Percentiles rank a stretch among this genome's conserved stretches.
Conservation (phyloP, 257 asterid genomes). For the Solanum appendiculatum region DNA sequence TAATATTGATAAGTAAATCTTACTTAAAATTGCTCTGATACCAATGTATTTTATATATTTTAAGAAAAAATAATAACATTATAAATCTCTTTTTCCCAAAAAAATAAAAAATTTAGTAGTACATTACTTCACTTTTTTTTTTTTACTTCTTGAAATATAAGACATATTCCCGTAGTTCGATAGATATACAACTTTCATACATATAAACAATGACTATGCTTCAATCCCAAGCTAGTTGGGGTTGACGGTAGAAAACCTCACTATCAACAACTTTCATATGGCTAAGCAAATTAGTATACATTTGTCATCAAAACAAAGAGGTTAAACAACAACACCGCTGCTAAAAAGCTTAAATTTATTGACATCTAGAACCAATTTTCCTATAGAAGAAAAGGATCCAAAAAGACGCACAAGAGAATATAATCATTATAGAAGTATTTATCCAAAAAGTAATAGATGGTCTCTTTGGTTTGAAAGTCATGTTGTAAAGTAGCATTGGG, state of each 20-base stretch:
- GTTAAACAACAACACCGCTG: conserved; percentile 57
- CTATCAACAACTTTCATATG: neutral
- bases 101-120: no score
- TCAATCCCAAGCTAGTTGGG: neutral
- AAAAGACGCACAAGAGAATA: conserved; percentile 67
- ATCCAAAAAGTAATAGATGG: conserved; percentile 51
- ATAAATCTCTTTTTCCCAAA: no score
- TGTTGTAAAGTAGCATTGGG: conserved; percentile 93
- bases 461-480: conserved; percentile 50
- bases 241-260: neutral
- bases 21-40: no score
- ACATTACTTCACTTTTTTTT: no score
- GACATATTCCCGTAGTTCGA: neutral
- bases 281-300: neutral
- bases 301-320: neutral
- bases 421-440: conserved; percentile 49
- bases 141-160: neutral
- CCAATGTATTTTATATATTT: no score
- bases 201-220: neutral
- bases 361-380: conserved; percentile 73
- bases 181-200: neutral
- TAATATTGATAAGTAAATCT: no score
- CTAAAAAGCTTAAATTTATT: conserved; percentile 65
- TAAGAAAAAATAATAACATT: no score
- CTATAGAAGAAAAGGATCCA: conserved; percentile 70